A percentile compares a stretch with the other conserved stretches of the same genome.
These are phyloP conservation scores for Torrubiellomyces zombiae DNA, from an alignment of 2,329 filamentous ascomycete species.

Conservation along the genomic window DNA sequence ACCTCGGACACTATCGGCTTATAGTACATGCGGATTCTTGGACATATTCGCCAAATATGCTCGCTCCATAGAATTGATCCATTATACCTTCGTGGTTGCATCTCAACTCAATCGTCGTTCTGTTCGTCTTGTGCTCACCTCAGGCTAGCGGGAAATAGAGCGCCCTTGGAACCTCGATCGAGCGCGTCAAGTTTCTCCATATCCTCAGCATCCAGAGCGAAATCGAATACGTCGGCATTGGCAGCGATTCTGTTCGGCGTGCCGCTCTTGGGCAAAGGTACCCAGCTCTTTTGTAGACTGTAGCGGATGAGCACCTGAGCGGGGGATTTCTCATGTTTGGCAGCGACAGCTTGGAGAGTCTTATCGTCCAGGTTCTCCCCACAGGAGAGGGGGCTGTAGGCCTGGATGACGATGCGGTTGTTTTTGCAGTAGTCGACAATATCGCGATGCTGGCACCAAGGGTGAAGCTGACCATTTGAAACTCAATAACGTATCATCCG, in stretches of 20 bases:
- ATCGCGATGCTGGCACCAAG: constrained; percentile 43
- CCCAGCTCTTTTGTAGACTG: constrained; percentile 52
- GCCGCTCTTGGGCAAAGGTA: constrained; percentile 51
- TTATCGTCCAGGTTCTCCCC: constrained; percentile 29
- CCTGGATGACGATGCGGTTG: constrained; percentile 45
- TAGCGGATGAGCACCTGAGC: constrained; percentile 55
- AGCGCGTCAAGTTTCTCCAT: constrained; percentile 25
- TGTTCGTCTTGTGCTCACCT: constrained; percentile 3
- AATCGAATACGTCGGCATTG: constrained; percentile 45
- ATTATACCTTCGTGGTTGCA: too few species aligned
- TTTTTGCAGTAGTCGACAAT: constrained; percentile 48
- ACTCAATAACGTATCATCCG: neutral
- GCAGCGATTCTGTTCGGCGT: constrained; percentile 38
- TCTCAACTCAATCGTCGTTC: too few species aligned
- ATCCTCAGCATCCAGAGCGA: constrained; percentile 38
- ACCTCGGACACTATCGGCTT: too few species aligned
- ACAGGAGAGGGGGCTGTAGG: constrained; percentile 21
- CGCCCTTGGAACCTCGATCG: constrained; percentile 12
- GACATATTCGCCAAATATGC: too few species aligned
- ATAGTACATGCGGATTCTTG: too few species aligned
- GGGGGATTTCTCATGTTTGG: constrained; percentile 41
- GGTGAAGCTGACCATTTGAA: constrained; percentile 38
- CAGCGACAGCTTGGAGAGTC: constrained; percentile 35
- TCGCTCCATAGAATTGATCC: too few species aligned
- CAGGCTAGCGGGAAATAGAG: constrained; percentile 15